Evolutionary conservation across 257 asterid species (phyloP).

Genomic region (Verbascum thapsus): DNA sequence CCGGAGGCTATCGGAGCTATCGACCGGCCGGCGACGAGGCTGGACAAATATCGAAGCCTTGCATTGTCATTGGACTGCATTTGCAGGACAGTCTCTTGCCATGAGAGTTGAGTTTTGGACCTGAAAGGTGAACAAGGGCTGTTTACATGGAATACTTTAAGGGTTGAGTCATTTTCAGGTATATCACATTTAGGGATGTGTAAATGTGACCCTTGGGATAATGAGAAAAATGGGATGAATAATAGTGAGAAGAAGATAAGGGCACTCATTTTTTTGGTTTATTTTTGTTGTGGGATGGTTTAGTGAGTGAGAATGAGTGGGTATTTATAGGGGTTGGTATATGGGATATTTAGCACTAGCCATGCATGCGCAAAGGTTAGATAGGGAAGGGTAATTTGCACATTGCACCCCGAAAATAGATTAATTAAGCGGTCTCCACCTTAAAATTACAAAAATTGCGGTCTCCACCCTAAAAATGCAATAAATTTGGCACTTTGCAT

Average conservation of each 20-base stretch:
- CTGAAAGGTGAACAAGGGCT: conserved; percentile 72
- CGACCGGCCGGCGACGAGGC: conserved; percentile 66
- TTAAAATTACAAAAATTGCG: no score
- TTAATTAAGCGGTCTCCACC: no score
- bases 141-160: conserved; percentile 59
- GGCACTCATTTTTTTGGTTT: conserved; percentile 24
- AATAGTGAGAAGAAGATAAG: conserved; percentile 33
- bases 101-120: conserved; percentile 45
- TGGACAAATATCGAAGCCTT: conserved; percentile 58
- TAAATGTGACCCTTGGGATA: conserved; percentile 34
- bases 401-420: no score
- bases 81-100: conserved; percentile 64
- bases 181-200: conserved; percentile 36
- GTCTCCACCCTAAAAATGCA: no score
- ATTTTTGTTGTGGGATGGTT: conserved; percentile 1
- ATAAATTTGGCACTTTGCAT: no score
- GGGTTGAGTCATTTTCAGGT: conserved; percentile 51
- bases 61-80: conserved; percentile 68
- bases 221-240: conserved; percentile 35
- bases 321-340: conserved; percentile 29
- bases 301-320: conserved; percentile 17
- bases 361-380: no score
- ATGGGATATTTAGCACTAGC: neutral
- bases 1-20: conserved; percentile 74
- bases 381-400: neutral